Conservation (phyloP, 148 eudicot genomes). For the Chenopodium formosanum region DNA sequence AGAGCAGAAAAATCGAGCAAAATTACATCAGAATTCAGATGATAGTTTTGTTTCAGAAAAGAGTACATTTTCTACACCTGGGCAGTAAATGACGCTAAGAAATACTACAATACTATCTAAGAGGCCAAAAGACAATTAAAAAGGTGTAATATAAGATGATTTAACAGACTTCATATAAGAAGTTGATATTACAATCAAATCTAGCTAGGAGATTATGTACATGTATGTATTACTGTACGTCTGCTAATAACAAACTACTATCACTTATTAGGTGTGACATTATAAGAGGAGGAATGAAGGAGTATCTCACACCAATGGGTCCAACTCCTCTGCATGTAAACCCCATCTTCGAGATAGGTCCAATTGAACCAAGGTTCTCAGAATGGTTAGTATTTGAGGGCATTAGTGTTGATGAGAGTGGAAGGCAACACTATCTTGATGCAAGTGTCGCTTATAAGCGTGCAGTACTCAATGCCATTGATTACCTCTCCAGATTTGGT, state of each 20-base stretch:
- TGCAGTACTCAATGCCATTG: constrained; percentile 92
- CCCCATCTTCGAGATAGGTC: constrained; percentile 94
- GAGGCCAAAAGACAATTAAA: background rate
- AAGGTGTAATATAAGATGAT: background rate
- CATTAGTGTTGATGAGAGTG: constrained; percentile 92
- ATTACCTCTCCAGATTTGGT: constrained; percentile 85
- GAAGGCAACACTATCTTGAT: constrained; percentile 91
- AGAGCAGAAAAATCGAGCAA: background rate
- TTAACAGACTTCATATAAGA: background rate
- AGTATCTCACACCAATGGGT: constrained; percentile 97
- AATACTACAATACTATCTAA: background rate
- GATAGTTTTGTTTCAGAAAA: background rate
- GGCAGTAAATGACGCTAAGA: background rate
- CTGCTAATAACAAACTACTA: background rate
- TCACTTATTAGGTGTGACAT: constrained; percentile 71
- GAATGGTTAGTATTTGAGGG: constrained; percentile 99
- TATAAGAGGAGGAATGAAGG: constrained; percentile 89
- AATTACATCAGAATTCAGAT: background rate
- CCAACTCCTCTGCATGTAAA: constrained; percentile 89
- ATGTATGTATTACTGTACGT: background rate
- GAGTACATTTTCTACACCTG: background rate
- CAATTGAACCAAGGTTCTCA: constrained; percentile 89
- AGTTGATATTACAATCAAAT: background rate
- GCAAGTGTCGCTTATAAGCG: constrained; percentile 94
- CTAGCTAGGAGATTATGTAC: background rate